These are phyloP conservation scores for Leptomonas seymouri DNA, from an alignment of 208 protist species.

Conservation along the genomic window DNA sequence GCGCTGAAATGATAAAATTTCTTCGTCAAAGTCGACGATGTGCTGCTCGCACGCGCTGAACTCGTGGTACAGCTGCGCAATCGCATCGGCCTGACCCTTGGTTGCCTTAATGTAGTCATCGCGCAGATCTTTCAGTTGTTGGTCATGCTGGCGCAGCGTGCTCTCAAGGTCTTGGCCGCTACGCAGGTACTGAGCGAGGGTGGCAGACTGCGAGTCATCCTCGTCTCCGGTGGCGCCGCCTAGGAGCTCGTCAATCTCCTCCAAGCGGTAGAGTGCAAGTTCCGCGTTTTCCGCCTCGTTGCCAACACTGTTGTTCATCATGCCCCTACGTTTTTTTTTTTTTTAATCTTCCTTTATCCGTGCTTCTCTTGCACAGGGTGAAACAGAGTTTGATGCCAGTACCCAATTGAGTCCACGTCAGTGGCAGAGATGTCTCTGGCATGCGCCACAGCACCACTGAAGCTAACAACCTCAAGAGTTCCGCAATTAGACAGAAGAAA, in stretches of 20 bases:
- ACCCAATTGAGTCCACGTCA: too few species aligned
- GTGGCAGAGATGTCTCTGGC: too few species aligned
- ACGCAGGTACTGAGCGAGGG: constrained; percentile 61
- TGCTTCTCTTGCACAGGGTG: neutral
- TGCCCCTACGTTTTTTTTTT: neutral
- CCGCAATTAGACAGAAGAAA: too few species aligned
- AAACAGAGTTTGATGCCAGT: too few species aligned
- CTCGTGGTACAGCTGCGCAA: constrained; percentile 72
- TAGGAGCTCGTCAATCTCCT: constrained; percentile 81
- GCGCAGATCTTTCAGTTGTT: constrained; percentile 59
- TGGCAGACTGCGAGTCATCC: constrained; percentile 30
- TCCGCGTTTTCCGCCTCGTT: constrained; percentile 47
- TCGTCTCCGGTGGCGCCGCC: constrained; percentile 45
- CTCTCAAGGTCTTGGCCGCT: constrained; percentile 46
- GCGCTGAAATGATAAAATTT: constrained; percentile 84
- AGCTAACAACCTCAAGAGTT: too few species aligned
- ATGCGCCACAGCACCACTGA: too few species aligned
- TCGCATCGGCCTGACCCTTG: constrained; percentile 53
- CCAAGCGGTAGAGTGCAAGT: constrained; percentile 46
- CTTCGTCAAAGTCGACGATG: constrained; percentile 81
- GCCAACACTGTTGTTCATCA: constrained; percentile 16
- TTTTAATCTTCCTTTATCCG: neutral
- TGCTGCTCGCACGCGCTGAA: constrained; percentile 71
- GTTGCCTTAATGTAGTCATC: constrained; percentile 72
- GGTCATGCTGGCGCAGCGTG: constrained; percentile 56